Percentiles rank a stretch among this genome's conserved stretches.
These are phyloP conservation scores for Penicillium freii DNA, from an alignment of 2,329 filamentous ascomycete genomes.

Conservation along the genomic window DNA sequence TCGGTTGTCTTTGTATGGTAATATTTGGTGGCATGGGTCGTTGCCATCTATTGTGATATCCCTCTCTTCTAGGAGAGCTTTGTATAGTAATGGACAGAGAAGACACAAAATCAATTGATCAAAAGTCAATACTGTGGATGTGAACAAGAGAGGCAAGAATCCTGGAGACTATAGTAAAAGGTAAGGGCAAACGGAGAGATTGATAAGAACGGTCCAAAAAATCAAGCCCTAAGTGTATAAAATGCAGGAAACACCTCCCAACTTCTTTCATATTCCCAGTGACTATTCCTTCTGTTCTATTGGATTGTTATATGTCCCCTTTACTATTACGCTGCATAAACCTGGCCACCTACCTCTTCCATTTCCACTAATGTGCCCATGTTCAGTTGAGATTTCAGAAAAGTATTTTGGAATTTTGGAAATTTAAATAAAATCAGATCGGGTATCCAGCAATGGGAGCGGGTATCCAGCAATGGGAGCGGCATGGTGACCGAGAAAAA, in stretches of 20 bases:
- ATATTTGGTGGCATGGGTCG: conserved; percentile 1
- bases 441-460: conserved; percentile 34
- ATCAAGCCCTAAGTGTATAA: background rate
- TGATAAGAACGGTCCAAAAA: background rate
- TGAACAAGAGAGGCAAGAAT: background rate
- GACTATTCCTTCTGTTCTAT: background rate
- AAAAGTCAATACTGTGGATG: too few relatives aligned
- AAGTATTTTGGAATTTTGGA: conserved; percentile 1
- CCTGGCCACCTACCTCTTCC: background rate
- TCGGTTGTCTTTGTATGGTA: background rate
- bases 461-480: conserved; percentile 32
- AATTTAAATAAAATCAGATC: conserved; percentile 26
- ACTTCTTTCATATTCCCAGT: background rate
- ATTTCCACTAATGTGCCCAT: too few relatives aligned
- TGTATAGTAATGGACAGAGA: conserved; percentile 18
- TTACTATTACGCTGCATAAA: background rate
- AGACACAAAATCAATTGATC: conserved; percentile 1
- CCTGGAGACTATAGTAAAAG: too few relatives aligned
- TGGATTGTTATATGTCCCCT: background rate
- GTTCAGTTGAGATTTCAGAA: background rate
- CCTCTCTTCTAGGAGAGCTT: conserved; percentile 11
- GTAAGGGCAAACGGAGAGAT: background rate
- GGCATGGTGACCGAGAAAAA: conserved; percentile 21
- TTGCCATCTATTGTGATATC: conserved; percentile 21
- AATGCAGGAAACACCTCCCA: background rate